A percentile compares a stretch with the other conserved stretches of the same genome.
Conservation (phyloP, 805 yeast species). For the Candida namnaoensis region DNA sequence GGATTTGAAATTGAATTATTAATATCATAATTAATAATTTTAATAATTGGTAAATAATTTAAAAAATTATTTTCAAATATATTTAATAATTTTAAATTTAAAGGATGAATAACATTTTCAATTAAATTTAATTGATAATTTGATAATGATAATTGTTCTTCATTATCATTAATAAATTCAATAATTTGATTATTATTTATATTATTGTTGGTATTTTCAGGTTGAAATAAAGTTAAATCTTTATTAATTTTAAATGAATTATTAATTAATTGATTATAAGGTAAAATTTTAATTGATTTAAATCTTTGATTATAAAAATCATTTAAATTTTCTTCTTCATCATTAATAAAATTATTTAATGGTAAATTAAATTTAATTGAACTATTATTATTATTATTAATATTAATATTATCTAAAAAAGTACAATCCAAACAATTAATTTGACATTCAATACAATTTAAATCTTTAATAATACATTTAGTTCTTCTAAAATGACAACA, state of each 20-base stretch:
- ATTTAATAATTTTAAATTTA: constrained; percentile 13
- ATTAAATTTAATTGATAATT: constrained; percentile 19
- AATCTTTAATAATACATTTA: constrained; percentile 11
- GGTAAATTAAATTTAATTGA: constrained; percentile 3
- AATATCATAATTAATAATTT: too few relatives aligned
- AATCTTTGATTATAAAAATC: neutral
- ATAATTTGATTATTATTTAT: constrained; percentile 3
- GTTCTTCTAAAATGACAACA: constrained; percentile 15
- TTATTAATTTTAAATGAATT: too few relatives aligned
- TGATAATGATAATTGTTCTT: constrained; percentile 15
- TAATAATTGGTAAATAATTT: constrained; percentile 17
- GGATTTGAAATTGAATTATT: constrained; percentile 11
- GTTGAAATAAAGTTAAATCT: too few relatives aligned
- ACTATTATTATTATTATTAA: constrained; percentile 14
- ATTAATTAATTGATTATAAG: neutral
- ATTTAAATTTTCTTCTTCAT: too few relatives aligned
- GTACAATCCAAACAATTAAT: constrained; percentile 16
- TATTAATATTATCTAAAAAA: constrained; percentile 6
- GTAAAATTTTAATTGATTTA: neutral
- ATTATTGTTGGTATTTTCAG: neutral
- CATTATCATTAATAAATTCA: constrained; percentile 17
- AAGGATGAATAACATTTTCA: constrained; percentile 16
- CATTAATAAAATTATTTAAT: too few relatives aligned
- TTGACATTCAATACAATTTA: constrained; percentile 15
- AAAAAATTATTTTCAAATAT: constrained; percentile 18